Evolutionary conservation across 306 rosid genomes (phyloP), one percentile per base, ranked within the genome.

Genomic region (Quercus robur): DNA sequence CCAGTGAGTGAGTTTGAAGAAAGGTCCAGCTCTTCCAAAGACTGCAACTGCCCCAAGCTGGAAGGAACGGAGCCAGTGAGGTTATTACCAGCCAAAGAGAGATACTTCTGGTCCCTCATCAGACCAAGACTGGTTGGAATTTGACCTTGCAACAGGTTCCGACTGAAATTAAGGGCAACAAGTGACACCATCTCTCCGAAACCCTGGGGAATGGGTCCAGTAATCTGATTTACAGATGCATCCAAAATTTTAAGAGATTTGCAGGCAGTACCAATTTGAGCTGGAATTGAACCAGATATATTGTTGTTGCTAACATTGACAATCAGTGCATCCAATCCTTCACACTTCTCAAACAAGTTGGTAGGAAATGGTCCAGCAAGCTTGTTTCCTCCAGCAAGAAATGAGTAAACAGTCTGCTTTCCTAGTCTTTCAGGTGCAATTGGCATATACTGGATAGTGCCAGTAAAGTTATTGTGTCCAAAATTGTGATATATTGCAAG

Each of bases 1-100:
- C 97, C 97, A n/a, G 85, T 81, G 74, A 94, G 91, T 59, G 75
- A 64, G 81, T 94, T 94, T 44, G 85, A 77, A 52, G 98, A 92
- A 41, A 94, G 97, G 76, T 94, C 98, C 84, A 94, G 84, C 80
- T 83, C 87, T 81, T 88, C 80, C 76, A 94, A 85, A 46, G 90
- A 86, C 75, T 70, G 58, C 82, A 94, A 80, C 90, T 91, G 85
- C 69, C 89, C 97, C 64, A 94, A 81, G 75, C 80, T 82, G 17
- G 87, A 9, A 59, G 98, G 98, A 80, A 94, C 89, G 23, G 77
- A 68, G 81, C 92, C 94, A 71, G 72, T 88, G 13, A 94, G 84
- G 73, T 81, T 82, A 83, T 94, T 94, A 77, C 86, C 84, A 46
- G 94, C 89, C 84, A 94, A 80, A 58, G 93, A 94, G 15, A 94